Conservation (phyloP, 2,329 filamentous ascomycete genomes). For the Aspergillus ustus region DNA sequence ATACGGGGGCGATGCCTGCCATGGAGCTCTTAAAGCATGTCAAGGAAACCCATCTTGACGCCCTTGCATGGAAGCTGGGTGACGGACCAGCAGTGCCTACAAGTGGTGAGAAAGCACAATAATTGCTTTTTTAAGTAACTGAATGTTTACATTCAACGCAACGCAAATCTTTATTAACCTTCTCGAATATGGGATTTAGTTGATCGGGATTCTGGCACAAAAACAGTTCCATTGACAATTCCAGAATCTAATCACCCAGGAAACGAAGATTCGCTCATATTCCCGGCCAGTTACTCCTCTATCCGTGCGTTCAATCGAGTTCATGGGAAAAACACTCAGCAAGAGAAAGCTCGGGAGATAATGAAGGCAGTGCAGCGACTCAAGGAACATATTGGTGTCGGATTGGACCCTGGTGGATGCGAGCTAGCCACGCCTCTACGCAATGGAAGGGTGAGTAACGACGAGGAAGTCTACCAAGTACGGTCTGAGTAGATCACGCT, state of each 20-base stretch:
- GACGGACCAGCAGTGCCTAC: conserved; percentile 61
- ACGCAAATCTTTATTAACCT: conserved; percentile 25
- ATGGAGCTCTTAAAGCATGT: conserved; percentile 57
- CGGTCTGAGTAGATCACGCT: not conserved
- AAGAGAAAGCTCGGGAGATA: conserved; percentile 52
- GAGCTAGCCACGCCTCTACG: conserved; percentile 58
- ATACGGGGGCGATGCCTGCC: conserved; percentile 27
- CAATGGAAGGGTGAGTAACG: conserved; percentile 54
- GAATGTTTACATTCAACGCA: conserved; percentile 7
- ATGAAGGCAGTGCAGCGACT: conserved; percentile 52
- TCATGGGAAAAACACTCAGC: conserved; percentile 47
- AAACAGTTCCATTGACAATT: conserved; percentile 46
- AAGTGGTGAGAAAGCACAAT: conserved; percentile 57
- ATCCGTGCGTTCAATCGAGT: conserved; percentile 48
- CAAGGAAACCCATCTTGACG: conserved; percentile 55
- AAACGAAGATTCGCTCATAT: conserved; percentile 40
- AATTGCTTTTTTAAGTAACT: conserved; percentile 28
- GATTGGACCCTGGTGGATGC: conserved; percentile 58
- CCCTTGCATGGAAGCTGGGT: conserved; percentile 62
- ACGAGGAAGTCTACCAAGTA: conserved; percentile 52
- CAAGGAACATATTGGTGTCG: conserved; percentile 58
- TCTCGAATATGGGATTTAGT: conserved; percentile 23
- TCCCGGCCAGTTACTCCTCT: conserved; percentile 40
- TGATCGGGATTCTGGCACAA: conserved; percentile 17
- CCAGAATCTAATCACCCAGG: conserved; percentile 42